Conservation (phyloP, 371 early-diverging fungal genomes). For the Batrachochytrium dendrobatidis region DNA sequence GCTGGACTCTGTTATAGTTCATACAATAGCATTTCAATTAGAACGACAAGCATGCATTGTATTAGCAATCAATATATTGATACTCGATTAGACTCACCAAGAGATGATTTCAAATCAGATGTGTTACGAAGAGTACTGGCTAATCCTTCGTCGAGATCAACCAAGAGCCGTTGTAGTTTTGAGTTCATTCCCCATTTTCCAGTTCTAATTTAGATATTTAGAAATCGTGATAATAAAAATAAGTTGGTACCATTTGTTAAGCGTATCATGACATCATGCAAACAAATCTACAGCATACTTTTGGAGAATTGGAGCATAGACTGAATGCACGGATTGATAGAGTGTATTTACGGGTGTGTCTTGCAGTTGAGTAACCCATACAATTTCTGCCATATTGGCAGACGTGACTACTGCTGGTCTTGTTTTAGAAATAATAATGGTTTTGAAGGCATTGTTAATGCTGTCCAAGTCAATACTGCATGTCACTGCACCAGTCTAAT, state of each 20-base stretch:
- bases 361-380: conserved; percentile 12
- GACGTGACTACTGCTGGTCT: conserved; percentile 2
- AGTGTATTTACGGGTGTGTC: conserved; percentile 21
- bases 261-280: neutral
- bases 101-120: neutral
- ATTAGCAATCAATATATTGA: no score
- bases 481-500: neutral
- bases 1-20: neutral
- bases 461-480: neutral
- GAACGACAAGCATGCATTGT: no score
- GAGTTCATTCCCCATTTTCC: neutral
- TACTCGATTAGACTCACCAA: neutral
- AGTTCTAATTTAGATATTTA: neutral
- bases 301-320: conserved; percentile 28
- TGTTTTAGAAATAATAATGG: conserved; percentile 4
- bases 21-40: neutral
- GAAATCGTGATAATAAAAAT: neutral
- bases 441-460: neutral
- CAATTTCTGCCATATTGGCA: conserved; percentile 13
- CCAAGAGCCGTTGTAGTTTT: conserved; percentile 23
- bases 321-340: conserved; percentile 25
- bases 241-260: neutral
- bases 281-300: conserved; percentile 9
- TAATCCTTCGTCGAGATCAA: conserved; percentile 35
- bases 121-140: conserved; percentile 7